phyloP scores from a whole-genome alignment of 768 basidiomycete species.

The Suillus paluster region DNA sequence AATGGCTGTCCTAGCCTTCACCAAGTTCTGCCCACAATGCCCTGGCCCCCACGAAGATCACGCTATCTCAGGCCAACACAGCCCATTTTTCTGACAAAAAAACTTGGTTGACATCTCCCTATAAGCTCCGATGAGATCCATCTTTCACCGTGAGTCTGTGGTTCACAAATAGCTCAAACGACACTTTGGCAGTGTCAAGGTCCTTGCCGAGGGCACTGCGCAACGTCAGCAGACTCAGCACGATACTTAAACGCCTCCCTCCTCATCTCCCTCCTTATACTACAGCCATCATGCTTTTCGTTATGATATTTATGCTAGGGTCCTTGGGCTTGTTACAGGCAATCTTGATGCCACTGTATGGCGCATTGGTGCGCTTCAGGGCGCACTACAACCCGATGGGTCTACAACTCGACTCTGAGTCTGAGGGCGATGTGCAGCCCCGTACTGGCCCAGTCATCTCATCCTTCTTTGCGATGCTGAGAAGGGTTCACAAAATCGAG shows the following conservation, averaged over 20 bases:
- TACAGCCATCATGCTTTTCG: conserved; percentile 36
- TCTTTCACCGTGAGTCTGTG: too few relatives aligned
- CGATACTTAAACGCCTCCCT: not conserved
- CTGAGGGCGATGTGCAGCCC: conserved; percentile 74
- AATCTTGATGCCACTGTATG: conserved; percentile 64
- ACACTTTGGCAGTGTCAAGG: conserved; percentile 21
- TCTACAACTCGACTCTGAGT: conserved; percentile 77
- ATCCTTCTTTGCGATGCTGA: conserved; percentile 76
- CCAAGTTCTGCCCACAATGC: too few relatives aligned
- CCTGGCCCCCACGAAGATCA: too few relatives aligned
- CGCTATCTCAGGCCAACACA: too few relatives aligned
- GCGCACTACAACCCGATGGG: conserved; percentile 89
- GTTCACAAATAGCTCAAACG: too few relatives aligned
- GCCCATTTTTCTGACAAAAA: too few relatives aligned
- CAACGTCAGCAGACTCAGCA: conserved; percentile 1
- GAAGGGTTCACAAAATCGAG: conserved; percentile 73
- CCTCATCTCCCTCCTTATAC: not conserved
- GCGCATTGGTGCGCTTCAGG: conserved; percentile 74
- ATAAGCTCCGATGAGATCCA: too few relatives aligned
- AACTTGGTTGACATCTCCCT: too few relatives aligned
- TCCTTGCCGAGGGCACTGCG: conserved; percentile 31
- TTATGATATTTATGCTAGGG: conserved; percentile 45
- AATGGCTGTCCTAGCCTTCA: too few relatives aligned
- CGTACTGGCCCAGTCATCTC: conserved; percentile 80
- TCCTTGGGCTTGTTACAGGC: conserved; percentile 58